These are phyloP conservation scores for Cordyceps cateniannulata DNA, from an alignment of 2,329 filamentous ascomycete species.

Conservation along the genomic window DNA sequence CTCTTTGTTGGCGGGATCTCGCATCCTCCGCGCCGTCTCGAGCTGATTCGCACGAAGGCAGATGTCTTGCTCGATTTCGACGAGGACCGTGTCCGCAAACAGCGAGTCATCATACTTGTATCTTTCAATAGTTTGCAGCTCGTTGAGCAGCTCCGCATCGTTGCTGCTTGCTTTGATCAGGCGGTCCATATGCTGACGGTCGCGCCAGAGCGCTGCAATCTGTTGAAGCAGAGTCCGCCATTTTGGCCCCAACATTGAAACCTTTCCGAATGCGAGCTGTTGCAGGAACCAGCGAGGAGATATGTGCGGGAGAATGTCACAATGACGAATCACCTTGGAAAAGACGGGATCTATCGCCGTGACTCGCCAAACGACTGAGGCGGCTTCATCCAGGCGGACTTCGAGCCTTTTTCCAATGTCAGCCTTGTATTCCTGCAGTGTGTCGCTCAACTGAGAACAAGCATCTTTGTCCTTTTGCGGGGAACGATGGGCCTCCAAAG, in stretches of 20 bases:
- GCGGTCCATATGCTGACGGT: not conserved
- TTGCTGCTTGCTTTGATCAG: slow-evolving; percentile 33
- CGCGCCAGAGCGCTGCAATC: not conserved
- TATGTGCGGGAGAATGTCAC: not conserved
- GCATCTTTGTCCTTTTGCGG: not conserved
- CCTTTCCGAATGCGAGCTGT: not conserved
- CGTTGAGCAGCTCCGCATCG: not conserved
- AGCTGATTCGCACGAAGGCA: slow-evolving; percentile 55
- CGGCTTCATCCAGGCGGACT: not conserved
- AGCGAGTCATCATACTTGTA: not conserved
- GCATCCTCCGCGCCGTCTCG: slow-evolving; percentile 52
- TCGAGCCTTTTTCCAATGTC: not conserved
- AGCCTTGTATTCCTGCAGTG: not conserved
- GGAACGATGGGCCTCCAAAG: not conserved
- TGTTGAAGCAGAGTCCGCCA: not conserved
- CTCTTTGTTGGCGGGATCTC: slow-evolving; percentile 24
- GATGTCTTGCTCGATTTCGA: slow-evolving; percentile 59
- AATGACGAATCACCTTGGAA: not conserved
- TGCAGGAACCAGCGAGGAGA: not conserved
- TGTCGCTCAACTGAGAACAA: not conserved
- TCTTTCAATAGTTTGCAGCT: not conserved
- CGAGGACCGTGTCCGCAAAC: slow-evolving; percentile 52
- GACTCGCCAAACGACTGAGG: not conserved
- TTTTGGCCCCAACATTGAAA: accelerated
- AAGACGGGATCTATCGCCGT: not conserved